Base-by-base conservation (phyloP, 345 rosid genomes). In the Dipteronia sinensis region DNA sequence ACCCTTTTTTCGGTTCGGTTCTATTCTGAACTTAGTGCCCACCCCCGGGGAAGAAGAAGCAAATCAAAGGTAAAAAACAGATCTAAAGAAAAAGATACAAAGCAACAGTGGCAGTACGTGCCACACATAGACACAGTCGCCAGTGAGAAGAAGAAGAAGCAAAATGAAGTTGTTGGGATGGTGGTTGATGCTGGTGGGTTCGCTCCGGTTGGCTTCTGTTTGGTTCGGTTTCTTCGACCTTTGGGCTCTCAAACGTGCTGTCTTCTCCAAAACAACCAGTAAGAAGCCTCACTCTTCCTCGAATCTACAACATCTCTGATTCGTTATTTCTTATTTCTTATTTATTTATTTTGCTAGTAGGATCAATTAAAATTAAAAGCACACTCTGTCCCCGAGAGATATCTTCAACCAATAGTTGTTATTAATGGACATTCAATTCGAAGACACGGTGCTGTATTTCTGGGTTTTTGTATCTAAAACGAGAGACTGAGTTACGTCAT, bases 141-240 rank as follows among this genome's bases (percentile, higher is more conserved):
- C 8, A 42, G 46, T 42, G 47, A 23, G 38, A 34, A 34, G 38
- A 4, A 34, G 38, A 34, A 34, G 20, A 25, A 38, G 53, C 22
- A 80, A 82, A 85, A 92, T 95, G 99, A 87, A 95, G 87, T 84
- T 94, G 13, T 84, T 95, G 71, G 94, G 97, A 80, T 92, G 90
- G 91, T 95, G 99, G 98, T 70, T 92, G 79, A 89, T 95, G 95
- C 82, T 95, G 77, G 93, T 92, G 75, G 98, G 96, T 56, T 87
- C 89, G 8, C 92, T 93, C 65, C 90, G 99, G 78, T 83, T 95
- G 77, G 92, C 90, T n/a, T 91, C 99, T 56, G 98, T 92, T 55
- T 95, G 97, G 96, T 92, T 95, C 81, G 98, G 99, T 51, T 95
- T 93, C 93, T 88, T 93, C 85, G 87, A 95, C 85, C 90, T 93